Percentiles rank a stretch among this genome's conserved stretches.
These are phyloP conservation scores for Phaeophleospora eucalypticola DNA, from an alignment of 2,329 filamentous ascomycete genomes.

Conservation along the genomic window DNA sequence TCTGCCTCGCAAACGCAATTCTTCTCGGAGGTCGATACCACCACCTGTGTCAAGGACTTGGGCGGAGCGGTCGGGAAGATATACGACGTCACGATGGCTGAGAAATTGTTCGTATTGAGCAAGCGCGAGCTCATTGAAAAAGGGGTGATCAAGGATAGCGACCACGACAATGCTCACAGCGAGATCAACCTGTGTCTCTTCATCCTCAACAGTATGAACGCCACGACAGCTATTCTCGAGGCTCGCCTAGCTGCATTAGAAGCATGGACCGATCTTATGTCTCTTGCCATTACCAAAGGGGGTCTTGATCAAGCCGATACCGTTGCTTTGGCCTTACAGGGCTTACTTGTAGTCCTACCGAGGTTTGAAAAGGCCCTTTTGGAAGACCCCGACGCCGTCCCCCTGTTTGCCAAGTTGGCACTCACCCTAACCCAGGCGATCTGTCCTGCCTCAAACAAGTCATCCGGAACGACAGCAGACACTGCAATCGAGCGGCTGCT, in stretches of 20 bases:
- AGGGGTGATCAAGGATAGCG: constrained; percentile 30
- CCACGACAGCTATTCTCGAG: constrained; percentile 53
- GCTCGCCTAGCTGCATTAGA: constrained; percentile 65
- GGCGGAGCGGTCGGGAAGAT: constrained; percentile 55
- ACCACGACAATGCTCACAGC: constrained; percentile 45
- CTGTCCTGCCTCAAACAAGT: constrained; percentile 48
- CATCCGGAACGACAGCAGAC: constrained; percentile 43
- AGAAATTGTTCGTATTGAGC: constrained; percentile 69
- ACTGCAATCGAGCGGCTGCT: constrained; percentile 78
- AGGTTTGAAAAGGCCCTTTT: constrained; percentile 72
- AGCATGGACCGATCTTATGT: constrained; percentile 79
- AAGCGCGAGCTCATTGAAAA: constrained; percentile 57
- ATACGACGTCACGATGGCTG: constrained; percentile 67
- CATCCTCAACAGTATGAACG: constrained; percentile 61
- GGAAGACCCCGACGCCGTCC: constrained; percentile 63
- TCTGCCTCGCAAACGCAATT: constrained; percentile 51
- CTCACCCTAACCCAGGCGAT: constrained; percentile 69
- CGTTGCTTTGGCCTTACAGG: constrained; percentile 79
- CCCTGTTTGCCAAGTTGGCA: constrained; percentile 73
- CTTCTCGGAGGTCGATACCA: constrained; percentile 65
- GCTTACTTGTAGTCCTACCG: constrained; percentile 80
- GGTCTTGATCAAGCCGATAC: constrained; percentile 74
- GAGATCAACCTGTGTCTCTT: constrained; percentile 60
- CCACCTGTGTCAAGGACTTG: constrained; percentile 58
- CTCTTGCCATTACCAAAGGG: constrained; percentile 77